These are phyloP conservation scores for Jamesozyma jinghongensis DNA, from an alignment of 805 yeast species.

Conservation along the genomic window DNA sequence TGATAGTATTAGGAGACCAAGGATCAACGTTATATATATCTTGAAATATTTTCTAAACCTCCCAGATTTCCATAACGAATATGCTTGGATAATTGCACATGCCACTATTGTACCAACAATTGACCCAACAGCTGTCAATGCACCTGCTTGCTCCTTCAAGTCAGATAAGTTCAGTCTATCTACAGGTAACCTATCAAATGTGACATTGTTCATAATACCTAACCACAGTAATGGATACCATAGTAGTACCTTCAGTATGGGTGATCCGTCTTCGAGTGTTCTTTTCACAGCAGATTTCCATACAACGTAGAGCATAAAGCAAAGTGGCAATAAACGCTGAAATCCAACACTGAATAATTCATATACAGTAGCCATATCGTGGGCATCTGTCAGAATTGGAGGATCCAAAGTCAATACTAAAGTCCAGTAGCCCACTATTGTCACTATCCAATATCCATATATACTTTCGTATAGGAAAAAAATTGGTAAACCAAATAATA, in stretches of 20 bases:
- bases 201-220: conserved; percentile 75
- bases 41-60: conserved; percentile 49
- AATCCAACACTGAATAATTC: conserved; percentile 60
- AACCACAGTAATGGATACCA: conserved; percentile 84
- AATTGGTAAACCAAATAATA: conserved; percentile 54
- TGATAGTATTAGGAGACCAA: conserved; percentile 38
- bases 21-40: conserved; percentile 41
- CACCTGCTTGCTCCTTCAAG: conserved; percentile 67
- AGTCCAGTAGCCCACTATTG: conserved; percentile 75
- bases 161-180: conserved; percentile 73
- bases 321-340: conserved; percentile 64
- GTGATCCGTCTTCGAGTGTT: conserved; percentile 40
- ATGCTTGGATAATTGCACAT: conserved; percentile 66
- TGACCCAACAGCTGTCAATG: conserved; percentile 50
- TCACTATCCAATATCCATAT: conserved; percentile 52
- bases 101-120: conserved; percentile 40
- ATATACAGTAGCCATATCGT: conserved; percentile 43
- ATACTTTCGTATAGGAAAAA: conserved; percentile 40
- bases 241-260: conserved; percentile 29
- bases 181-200: conserved; percentile 81
- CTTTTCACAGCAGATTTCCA: conserved; percentile 50
- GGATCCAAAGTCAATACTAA: conserved; percentile 70
- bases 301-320: conserved; percentile 59
- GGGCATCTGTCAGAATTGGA: conserved; percentile 52
- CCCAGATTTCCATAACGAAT: conserved; percentile 71